Percentiles rank a stretch among this genome's conserved stretches.
These are phyloP conservation scores for Marvania coccoides DNA, from an alignment of 139 green algal genomes.

Conservation along the genomic window DNA sequence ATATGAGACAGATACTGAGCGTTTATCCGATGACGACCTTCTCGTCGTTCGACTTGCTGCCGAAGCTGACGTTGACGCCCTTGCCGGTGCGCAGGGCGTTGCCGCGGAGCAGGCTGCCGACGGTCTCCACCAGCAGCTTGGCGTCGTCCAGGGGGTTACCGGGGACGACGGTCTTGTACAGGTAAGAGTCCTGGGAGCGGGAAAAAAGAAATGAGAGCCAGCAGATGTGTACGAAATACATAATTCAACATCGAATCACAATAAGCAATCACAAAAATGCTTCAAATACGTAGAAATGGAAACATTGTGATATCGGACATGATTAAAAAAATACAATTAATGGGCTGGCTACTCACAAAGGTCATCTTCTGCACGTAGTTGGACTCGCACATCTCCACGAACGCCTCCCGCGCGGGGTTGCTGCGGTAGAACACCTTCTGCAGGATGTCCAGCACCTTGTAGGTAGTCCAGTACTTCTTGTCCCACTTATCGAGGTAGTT, in stretches of 20 bases:
- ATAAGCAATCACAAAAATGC: no score
- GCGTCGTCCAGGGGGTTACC: constrained; percentile 95
- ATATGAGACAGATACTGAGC: not conserved
- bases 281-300: no score
- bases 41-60: constrained; percentile 54
- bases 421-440: constrained; percentile 97
- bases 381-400: constrained; percentile 98
- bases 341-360: no score
- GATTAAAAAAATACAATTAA: no score
- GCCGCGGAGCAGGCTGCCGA: constrained; percentile 77
- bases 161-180: constrained; percentile 99
- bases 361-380: constrained; percentile 99
- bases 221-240: no score
- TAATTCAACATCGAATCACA: no score
- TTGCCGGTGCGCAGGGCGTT: constrained; percentile 85
- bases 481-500: constrained; percentile 96
- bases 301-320: no score
- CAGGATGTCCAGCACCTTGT: constrained; percentile 99
- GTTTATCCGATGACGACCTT: no score
- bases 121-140: constrained; percentile 91
- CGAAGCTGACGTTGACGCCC: constrained; percentile 57
- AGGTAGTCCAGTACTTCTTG: constrained; percentile 98
- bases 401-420: constrained; percentile 97
- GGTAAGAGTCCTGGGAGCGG: constrained; percentile 97
- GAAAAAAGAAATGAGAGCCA: no score